Evolutionary conservation across 176 grass and related monocot genomes (phyloP).

Genomic region (Cymbopogon citratus): DNA sequence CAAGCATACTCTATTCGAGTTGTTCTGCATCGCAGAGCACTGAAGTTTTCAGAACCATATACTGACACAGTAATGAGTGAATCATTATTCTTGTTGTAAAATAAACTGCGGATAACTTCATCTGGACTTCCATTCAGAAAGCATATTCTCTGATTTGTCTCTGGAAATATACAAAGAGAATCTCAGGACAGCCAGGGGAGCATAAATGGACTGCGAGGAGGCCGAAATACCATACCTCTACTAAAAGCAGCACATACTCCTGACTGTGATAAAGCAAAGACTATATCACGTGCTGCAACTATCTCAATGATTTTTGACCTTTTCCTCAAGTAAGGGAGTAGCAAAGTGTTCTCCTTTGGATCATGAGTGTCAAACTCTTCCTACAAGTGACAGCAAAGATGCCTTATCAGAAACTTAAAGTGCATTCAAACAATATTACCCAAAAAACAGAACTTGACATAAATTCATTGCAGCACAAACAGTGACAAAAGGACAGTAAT

Average conservation of each 20-base stretch:
- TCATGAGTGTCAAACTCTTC: constrained; percentile 94
- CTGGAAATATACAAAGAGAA: constrained; percentile 44
- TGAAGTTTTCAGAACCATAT: constrained; percentile 82
- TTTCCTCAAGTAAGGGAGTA: constrained; percentile 79
- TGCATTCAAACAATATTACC: not conserved
- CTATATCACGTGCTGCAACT: constrained; percentile 73
- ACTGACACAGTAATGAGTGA: constrained; percentile 90
- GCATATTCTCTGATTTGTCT: constrained; percentile 76
- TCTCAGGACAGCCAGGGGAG: constrained; percentile 10
- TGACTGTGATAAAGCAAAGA: constrained; percentile 82
- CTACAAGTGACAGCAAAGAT: constrained; percentile 43
- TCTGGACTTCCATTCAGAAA: constrained; percentile 84
- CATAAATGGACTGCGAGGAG: constrained; percentile 7
- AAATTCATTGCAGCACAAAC: not conserved
- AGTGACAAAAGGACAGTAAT: not conserved
- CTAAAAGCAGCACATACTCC: constrained; percentile 91
- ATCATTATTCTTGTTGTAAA: constrained; percentile 96
- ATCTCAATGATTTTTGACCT: constrained; percentile 96
- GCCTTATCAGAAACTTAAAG: not conserved
- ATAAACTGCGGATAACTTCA: constrained; percentile 93
- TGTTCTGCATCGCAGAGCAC: constrained; percentile 75
- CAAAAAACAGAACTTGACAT: not conserved
- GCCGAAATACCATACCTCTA: constrained; percentile 66
- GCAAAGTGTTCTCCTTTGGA: constrained; percentile 56
- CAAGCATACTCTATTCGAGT: constrained; percentile 74